These are phyloP conservation scores for Tuber melanosporum DNA, from an alignment of 495 filamentous ascomycete genomes.

Conservation along the genomic window DNA sequence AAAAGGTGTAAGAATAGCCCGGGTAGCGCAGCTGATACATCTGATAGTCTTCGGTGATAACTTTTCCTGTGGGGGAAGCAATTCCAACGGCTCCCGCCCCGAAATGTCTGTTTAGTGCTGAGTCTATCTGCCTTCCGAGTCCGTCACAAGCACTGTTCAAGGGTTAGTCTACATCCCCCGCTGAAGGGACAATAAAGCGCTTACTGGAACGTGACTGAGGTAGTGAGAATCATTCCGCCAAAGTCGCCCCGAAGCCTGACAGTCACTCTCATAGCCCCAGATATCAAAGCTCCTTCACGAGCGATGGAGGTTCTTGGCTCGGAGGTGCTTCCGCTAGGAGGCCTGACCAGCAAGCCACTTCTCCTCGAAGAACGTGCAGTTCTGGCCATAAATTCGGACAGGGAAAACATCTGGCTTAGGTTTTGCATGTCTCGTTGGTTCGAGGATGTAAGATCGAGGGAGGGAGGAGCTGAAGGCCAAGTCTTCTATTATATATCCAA, in stretches of 20 bases:
- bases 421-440: neutral
- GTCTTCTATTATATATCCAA: slow-evolving; percentile 2
- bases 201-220: slow-evolving; percentile 30
- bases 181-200: neutral
- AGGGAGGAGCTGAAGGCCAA: neutral
- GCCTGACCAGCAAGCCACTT: neutral
- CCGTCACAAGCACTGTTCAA: slow-evolving; percentile 26
- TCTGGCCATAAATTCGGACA: neutral
- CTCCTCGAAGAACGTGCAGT: neutral
- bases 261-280: slow-evolving; percentile 10
- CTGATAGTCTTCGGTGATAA: slow-evolving; percentile 32
- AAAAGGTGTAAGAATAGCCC: slow-evolving; percentile 24
- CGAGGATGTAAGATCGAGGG: neutral
- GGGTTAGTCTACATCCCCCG: slow-evolving; percentile 3
- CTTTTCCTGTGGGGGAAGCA: slow-evolving; percentile 24
- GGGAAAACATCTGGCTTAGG: slow-evolving; percentile 1
- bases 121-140: slow-evolving; percentile 28
- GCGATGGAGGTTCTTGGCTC: neutral
- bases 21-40: slow-evolving; percentile 30
- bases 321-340: neutral
- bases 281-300: neutral
- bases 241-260: slow-evolving; percentile 28
- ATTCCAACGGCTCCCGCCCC: slow-evolving; percentile 32
- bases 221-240: slow-evolving; percentile 26
- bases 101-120: slow-evolving; percentile 27